A percentile compares a stretch with the other conserved stretches of the same genome.
Conservation (phyloP, 176 grass and related monocot species). For the Dendrocalamus sinicus region DNA sequence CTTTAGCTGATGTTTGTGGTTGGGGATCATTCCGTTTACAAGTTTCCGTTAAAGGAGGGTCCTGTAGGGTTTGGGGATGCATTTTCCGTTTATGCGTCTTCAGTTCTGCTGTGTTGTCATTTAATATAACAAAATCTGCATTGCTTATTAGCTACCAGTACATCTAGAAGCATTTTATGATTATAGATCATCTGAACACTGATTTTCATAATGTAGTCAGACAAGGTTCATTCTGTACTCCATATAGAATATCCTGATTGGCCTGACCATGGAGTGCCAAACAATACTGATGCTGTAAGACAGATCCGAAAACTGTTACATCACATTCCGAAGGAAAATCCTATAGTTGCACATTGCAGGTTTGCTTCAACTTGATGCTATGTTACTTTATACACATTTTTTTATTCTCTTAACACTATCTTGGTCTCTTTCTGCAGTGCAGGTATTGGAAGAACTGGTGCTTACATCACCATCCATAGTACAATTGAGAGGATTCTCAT, state of each 20-base stretch:
- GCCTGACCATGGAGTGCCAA: constrained; percentile 84
- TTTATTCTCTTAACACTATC: constrained; percentile 33
- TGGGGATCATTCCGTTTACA: neutral
- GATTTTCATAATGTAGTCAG: constrained; percentile 60
- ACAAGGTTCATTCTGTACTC: constrained; percentile 63
- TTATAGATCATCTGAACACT: constrained; percentile 11
- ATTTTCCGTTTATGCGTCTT: neutral
- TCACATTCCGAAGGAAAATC: constrained; percentile 58
- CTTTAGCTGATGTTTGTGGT: constrained; percentile 4
- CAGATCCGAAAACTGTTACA: constrained; percentile 70
- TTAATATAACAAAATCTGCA: constrained; percentile 8
- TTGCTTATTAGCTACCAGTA: constrained; percentile 7
- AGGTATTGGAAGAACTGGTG: constrained; percentile 93
- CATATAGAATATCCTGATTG: constrained; percentile 83
- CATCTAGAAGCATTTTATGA: neutral
- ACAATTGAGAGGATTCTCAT: constrained; percentile 88
- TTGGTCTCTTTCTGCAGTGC: constrained; percentile 66
- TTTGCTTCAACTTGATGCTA: constrained; percentile 51
- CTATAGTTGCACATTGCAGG: constrained; percentile 94
- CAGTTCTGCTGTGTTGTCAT: constrained; percentile 1
- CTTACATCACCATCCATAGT: constrained; percentile 75
- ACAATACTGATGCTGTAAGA: constrained; percentile 57
- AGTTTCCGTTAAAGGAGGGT: neutral
- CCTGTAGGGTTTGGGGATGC: neutral
- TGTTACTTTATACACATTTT: neutral